phyloP scores from a whole-genome alignment of 306 rosid species.

The Acacia confusa region DNA sequence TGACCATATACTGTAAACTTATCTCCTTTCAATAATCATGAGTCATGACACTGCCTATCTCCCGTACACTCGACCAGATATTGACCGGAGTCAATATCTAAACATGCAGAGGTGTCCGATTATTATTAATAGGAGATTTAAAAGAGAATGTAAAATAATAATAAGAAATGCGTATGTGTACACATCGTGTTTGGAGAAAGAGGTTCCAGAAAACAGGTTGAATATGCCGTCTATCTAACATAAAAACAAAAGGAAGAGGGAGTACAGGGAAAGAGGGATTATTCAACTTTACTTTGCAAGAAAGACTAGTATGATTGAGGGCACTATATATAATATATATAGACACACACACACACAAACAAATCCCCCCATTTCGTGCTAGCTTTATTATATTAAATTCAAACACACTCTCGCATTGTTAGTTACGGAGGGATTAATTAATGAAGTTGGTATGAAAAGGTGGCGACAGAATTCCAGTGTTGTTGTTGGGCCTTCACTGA shows the following conservation, averaged over 20 bases:
- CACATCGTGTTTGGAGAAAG: not conserved
- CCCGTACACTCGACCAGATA: not conserved
- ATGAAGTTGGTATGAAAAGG: not conserved
- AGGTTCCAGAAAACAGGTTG: conserved; percentile 7
- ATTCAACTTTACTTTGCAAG: conserved; percentile 14
- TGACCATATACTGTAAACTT: not conserved
- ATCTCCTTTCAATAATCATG: not conserved
- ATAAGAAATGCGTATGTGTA: not conserved
- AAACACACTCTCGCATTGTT: not conserved
- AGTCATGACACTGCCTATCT: not conserved
- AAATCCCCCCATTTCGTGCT: not conserved
- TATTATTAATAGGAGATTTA: not conserved
- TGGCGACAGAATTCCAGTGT: conserved; percentile 25
- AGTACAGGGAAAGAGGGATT: too few relatives aligned
- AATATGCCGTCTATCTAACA: conserved; percentile 25
- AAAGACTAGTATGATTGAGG: conserved; percentile 34
- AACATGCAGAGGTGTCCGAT: not conserved
- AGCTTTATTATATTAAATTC: not conserved
- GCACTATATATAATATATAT: conserved; percentile 10
- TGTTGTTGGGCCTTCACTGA: conserved; percentile 30
- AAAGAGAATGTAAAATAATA: not conserved
- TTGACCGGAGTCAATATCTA: not conserved
- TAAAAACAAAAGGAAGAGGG: conserved; percentile 19
- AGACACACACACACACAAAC: too few relatives aligned
- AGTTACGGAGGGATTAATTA: not conserved